Evolutionary conservation across 768 basidiomycete genomes (phyloP).

Genomic region (Hypholoma fasciculare): DNA sequence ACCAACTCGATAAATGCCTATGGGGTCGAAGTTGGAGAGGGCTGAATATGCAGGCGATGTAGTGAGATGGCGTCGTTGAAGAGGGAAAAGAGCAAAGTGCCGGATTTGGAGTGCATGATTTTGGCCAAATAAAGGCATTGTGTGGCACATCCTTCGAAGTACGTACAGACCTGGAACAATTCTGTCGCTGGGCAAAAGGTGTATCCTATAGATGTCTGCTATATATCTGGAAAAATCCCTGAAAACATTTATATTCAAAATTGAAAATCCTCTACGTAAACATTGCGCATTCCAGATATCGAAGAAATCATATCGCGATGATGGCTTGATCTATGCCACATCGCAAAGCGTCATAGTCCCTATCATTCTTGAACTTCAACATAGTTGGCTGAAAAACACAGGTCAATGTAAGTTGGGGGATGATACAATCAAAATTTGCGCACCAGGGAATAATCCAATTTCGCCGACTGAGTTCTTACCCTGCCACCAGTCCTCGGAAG

Average conservation of each 20-base stretch:
- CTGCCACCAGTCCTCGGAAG: conserved; percentile 90
- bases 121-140: too few relatives aligned
- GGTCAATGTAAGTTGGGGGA: not conserved
- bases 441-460: conserved; percentile 77
- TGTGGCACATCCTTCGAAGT: too few relatives aligned
- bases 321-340: too few relatives aligned
- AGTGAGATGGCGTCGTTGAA: too few relatives aligned
- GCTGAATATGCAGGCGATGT: too few relatives aligned
- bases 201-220: too few relatives aligned
- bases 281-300: not conserved
- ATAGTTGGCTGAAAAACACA: conserved; percentile 31
- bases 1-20: too few relatives aligned
- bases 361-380: conserved; percentile 36
- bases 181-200: too few relatives aligned
- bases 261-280: not conserved
- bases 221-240: not conserved
- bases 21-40: too few relatives aligned
- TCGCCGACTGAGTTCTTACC: conserved; percentile 58
- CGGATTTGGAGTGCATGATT: too few relatives aligned
- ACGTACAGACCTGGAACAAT: too few relatives aligned
- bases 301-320: not conserved
- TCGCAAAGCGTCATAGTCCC: not conserved
- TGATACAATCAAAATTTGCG: conserved; percentile 18
- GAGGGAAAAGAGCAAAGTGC: too few relatives aligned
- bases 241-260: not conserved